Evolutionary conservation across 192 early-diverging fungal genomes (phyloP), one percentile per base, ranked within the genome.

Genomic region (Rhizophagus clarus): DNA sequence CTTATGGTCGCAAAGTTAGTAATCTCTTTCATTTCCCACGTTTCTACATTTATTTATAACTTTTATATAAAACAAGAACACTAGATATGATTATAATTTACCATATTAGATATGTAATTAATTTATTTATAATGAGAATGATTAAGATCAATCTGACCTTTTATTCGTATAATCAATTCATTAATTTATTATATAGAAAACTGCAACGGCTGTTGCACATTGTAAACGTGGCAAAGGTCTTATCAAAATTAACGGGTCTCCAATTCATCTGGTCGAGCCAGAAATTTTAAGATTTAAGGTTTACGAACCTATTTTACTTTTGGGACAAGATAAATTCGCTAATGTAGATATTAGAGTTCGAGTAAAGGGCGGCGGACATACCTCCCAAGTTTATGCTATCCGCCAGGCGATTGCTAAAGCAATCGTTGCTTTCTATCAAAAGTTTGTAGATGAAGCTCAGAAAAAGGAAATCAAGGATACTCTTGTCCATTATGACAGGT

Each of bases 401-500:
- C 95, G 98, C 83, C 98, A 99, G 90, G 96, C 98, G 74, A 92
- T 99, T 85, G 97, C 98, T 88, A 99, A 99, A 96, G 93, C 95
- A 72, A 93, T 99, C 82, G 98, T 99, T 85, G 97, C 98, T 72
- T 99, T 93, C 92, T 97, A 97, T 93, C 97, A 98, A 87, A 99
- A 99, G 94, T 99, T 90, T 87, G 96, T 99, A 76, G 98, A 99
- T 88, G 98, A 99, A 89, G 97, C 96, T 72, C 94, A 96, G 85
- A 99, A 99, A 95, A 97, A 97, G 91, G 97, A 98, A 90, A 95
- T 99, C 90, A 97, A 97, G 92, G 95, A 97, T 82, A 89, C 93
- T 70, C 83, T 86, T 79, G 82, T 86, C 61, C 83, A 82, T 84
- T 97, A 96, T 92, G 98, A 99, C 92, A 95, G 97, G 90, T 92